phyloP scores from a whole-genome alignment of 2,329 filamentous ascomycete species.

The Hymenoscyphus fructigenus region DNA sequence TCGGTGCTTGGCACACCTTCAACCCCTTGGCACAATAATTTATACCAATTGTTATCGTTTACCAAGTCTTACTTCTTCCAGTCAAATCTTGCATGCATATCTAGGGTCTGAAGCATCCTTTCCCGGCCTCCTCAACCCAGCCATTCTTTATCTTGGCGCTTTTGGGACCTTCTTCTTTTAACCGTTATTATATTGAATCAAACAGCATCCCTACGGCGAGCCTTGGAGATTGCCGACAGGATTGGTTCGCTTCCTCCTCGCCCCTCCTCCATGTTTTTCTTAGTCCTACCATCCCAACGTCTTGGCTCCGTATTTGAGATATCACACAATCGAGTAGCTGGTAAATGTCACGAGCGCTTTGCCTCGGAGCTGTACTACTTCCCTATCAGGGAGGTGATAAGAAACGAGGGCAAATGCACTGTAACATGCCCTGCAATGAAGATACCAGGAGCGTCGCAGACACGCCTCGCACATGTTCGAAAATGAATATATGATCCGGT shows the following conservation, averaged over 20 bases:
- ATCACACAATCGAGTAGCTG: neutral
- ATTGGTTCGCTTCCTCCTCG: neutral
- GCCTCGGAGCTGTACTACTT: constrained; percentile 1
- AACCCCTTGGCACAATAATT: neutral
- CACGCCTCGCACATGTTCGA: neutral
- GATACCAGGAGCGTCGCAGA: constrained; percentile 1
- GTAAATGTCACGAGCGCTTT: neutral
- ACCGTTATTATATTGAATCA: neutral
- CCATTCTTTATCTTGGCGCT: neutral
- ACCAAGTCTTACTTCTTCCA: neutral
- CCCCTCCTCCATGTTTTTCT: neutral
- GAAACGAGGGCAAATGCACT: neutral
- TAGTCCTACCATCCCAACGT: neutral
- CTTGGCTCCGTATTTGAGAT: constrained; percentile 1
- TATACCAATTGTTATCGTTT: neutral
- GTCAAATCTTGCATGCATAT: neutral
- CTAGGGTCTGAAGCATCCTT: neutral
- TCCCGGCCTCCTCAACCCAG: neutral
- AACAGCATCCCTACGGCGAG: neutral
- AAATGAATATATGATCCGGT: constrained; percentile 5
- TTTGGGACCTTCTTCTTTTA: constrained; percentile 1
- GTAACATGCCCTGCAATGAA: constrained; percentile 1
- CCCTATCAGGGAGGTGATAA: constrained; percentile 12
- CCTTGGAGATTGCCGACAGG: neutral
- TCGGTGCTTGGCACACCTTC: neutral